Evolutionary conservation across 306 rosid species (phyloP).

Genomic region (Senna siamea): DNA sequence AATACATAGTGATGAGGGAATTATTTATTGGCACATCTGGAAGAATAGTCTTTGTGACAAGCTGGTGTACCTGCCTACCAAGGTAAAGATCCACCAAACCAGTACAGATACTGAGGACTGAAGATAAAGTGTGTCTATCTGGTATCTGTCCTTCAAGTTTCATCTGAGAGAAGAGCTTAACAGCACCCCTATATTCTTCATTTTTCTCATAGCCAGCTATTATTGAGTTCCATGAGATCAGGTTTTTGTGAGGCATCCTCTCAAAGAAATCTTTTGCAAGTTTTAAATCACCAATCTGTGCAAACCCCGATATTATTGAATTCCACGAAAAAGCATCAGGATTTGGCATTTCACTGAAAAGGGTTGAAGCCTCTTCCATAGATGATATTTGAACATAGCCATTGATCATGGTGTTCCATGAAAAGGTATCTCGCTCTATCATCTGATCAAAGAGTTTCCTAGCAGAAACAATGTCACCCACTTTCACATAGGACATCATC

Average conservation of each 20-base stretch:
- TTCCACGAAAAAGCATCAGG: slow-evolving; percentile 57
- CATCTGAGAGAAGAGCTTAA: slow-evolving; percentile 51
- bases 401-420: slow-evolving; percentile 56
- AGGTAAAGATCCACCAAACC: slow-evolving; percentile 58
- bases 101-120: slow-evolving; percentile 48
- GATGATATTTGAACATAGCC: slow-evolving; percentile 55
- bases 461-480: slow-evolving; percentile 46
- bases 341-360: slow-evolving; percentile 45
- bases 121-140: slow-evolving; percentile 55
- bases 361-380: slow-evolving; percentile 54
- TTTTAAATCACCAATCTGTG: slow-evolving; percentile 46
- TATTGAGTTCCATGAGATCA: slow-evolving; percentile 55
- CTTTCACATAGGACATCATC: slow-evolving; percentile 60
- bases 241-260: slow-evolving; percentile 48
- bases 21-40: slow-evolving; percentile 53
- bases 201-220: slow-evolving; percentile 55
- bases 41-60: slow-evolving; percentile 48
- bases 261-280: slow-evolving; percentile 46
- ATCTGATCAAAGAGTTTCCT: slow-evolving; percentile 54
- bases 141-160: slow-evolving; percentile 53
- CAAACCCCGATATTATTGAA: slow-evolving; percentile 50
- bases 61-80: slow-evolving; percentile 58
- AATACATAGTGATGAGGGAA: slow-evolving; percentile 60
- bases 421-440: slow-evolving; percentile 48
- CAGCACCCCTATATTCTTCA: slow-evolving; percentile 49